Conservation (phyloP, 2,329 filamentous ascomycete genomes). For the Cladosporium velox region DNA sequence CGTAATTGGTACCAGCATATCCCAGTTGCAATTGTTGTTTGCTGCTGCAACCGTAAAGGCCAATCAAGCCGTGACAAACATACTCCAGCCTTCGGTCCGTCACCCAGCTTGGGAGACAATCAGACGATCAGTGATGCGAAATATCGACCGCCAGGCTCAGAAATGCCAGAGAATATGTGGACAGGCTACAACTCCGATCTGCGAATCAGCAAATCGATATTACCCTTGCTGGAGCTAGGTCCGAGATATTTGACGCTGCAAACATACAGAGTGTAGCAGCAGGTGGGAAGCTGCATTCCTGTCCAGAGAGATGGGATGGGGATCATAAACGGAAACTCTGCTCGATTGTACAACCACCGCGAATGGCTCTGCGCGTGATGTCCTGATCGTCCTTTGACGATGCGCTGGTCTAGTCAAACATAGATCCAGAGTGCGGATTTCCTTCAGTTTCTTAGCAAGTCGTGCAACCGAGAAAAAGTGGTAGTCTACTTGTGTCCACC, state of each 20-base stretch:
- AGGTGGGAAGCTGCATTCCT: neutral
- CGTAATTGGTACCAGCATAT: neutral
- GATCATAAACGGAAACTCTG: neutral
- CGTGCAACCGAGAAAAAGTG: neutral
- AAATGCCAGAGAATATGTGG: neutral
- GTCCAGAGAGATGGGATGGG: neutral
- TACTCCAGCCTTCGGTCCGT: neutral
- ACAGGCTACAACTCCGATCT: neutral
- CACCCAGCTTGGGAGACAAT: neutral
- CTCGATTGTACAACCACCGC: neutral
- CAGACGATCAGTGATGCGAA: neutral
- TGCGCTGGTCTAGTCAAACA: neutral
- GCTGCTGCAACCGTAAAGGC: neutral
- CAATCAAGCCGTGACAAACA: neutral
- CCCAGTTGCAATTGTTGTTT: neutral
- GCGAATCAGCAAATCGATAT: neutral
- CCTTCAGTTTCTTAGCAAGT: neutral
- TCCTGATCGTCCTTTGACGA: neutral
- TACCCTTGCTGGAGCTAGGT: neutral
- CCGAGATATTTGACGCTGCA: neutral
- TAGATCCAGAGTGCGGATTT: neutral
- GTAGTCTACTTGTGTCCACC: neutral
- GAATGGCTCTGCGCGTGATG: neutral
- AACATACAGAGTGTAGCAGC: neutral
- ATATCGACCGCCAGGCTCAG: neutral